These are phyloP conservation scores for Phylloporus arenicola DNA, from an alignment of 768 basidiomycete genomes.

Conservation along the genomic window DNA sequence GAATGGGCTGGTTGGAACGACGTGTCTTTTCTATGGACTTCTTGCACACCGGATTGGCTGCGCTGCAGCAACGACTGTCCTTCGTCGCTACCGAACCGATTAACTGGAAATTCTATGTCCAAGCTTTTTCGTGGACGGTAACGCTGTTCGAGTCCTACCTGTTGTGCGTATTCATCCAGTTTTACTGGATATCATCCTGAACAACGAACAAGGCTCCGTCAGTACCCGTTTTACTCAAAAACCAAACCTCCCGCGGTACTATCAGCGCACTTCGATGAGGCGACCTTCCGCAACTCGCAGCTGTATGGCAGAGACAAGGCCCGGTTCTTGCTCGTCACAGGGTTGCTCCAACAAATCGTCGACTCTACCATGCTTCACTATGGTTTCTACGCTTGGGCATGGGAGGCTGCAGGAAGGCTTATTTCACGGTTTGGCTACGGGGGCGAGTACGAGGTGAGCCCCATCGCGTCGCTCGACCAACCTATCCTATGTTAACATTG, in stretches of 20 bases:
- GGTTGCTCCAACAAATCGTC: constrained; percentile 65
- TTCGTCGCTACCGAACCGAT: constrained; percentile 70
- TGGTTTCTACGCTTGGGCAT: constrained; percentile 80
- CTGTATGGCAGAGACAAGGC: constrained; percentile 90
- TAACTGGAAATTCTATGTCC: constrained; percentile 80
- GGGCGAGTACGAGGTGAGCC: too few species aligned
- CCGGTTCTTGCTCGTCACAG: constrained; percentile 68
- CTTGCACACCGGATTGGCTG: constrained; percentile 51
- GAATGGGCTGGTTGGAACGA: neutral
- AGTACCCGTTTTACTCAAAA: constrained; percentile 82
- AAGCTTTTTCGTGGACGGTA: constrained; percentile 68
- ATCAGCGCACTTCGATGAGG: constrained; percentile 57
- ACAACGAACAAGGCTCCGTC: constrained; percentile 48
- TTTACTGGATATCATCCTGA: neutral
- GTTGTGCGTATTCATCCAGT: constrained; percentile 47
- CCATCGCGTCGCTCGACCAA: too few species aligned
- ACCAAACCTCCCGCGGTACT: constrained; percentile 66
- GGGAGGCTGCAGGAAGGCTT: constrained; percentile 55
- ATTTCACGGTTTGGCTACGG: constrained; percentile 31
- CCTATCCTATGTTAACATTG: too few species aligned
- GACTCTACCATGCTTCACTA: constrained; percentile 68
- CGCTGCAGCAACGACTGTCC: constrained; percentile 56
- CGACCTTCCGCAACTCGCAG: constrained; percentile 86
- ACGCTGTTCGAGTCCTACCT: constrained; percentile 86
- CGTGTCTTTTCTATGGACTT: constrained; percentile 42